Evolutionary conservation across 2,329 filamentous ascomycete genomes (phyloP), one percentile per base, ranked within the genome.

Genomic region (Lachnellula cervina): DNA sequence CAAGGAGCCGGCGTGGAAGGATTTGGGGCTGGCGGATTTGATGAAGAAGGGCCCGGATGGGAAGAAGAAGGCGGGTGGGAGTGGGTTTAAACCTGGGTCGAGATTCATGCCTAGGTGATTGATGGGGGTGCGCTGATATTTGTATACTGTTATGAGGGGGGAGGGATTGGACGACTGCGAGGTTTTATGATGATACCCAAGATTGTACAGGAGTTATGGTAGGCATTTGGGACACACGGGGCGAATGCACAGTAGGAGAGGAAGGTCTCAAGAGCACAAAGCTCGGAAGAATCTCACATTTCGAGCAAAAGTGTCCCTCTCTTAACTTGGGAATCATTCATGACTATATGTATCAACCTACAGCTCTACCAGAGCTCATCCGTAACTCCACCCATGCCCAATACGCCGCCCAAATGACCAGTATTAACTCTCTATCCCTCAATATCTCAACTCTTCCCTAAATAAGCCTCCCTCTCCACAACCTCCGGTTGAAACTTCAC

Each of bases 401-500:
- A 35, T 53, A 63, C 61, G 55, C 59, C 60, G 14, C 28, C 40
- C 40, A 58, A 45, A 52, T 52, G 25, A 21, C 28, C 54, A 40
- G 37, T 17, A 42, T 37, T 56, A 37, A 50, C 21, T 21, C 40
- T 46, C 46, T 42, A 49, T 5, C 42, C 50, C 53, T 54, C 47
- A 35, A 35, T 32, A 32, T 23, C 35, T 59, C 51, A 63, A 52
- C 68, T 73, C 73, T 87, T 84, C 56, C 84, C 87, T 65, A 96
- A 71, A 66, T 90, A 88, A 59, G 86, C 86, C 78, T 99, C 94
- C 70, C 94, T 79, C 77, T 97, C 93, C 71, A 97, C 77, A 43
- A 97, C 93, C 71, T 90, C 89, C n/a, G 85, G 80, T 62, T 89
- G 86, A 70, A 99, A 99, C 73, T 93, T 91, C 68, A 99, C 86